Evolutionary conservation across 1,284 basidiomycete species (phyloP), one percentile per base, ranked within the genome.

Genomic region (Ceratobasidium sp.): DNA sequence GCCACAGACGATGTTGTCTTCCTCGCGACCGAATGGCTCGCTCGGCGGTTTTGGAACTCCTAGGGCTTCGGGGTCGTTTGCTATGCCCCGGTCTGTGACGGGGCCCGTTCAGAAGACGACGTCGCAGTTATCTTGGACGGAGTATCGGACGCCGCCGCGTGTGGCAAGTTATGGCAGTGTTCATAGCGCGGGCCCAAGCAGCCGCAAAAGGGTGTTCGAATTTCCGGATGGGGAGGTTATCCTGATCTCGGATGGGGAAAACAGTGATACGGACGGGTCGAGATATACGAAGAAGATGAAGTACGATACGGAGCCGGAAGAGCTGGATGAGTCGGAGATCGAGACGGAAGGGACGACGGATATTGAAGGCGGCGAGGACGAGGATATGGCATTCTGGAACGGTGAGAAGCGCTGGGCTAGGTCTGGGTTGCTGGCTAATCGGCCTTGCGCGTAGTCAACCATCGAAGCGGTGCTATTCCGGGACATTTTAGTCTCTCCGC

Each of bases 401-500:
- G 19, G 17, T 24, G 24, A n/a, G 50, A 24, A 7, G 50, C 50
- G 50, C 3, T 4, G 6, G 5, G 50, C 50, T 51, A 17, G 19
- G 19, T 24, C 24, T 51, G 50, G 24, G 6, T 51, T 17, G 50
- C 15, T 51, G 50, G 19, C 24, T 51, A 17, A 24, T 17, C 5
- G 19, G 19, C n/a, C 27, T 53, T 3, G 36, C 44, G 22, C 59
- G 56, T 48, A 47, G 53, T 19, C 24, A 54, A 45, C 9, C n/a
- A 14, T 27, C 67, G 67, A n/a, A 17, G 54, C 41, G 31, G 48
- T 48, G 59, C 56, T 19, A 47, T 69, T 41, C 66, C 66, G 4
- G 57, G 57, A 9, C 57, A 60, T 19, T 60, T 36, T 29, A 27
- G 11, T 27, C 29, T 19, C 14, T 19, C 57, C 31, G 57, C 36